A percentile compares a stretch with the other conserved stretches of the same genome.
Evolutionary conservation across 2,329 filamentous ascomycete species (phyloP).

Genomic region (Aspergillus pseudonomiae): DNA sequence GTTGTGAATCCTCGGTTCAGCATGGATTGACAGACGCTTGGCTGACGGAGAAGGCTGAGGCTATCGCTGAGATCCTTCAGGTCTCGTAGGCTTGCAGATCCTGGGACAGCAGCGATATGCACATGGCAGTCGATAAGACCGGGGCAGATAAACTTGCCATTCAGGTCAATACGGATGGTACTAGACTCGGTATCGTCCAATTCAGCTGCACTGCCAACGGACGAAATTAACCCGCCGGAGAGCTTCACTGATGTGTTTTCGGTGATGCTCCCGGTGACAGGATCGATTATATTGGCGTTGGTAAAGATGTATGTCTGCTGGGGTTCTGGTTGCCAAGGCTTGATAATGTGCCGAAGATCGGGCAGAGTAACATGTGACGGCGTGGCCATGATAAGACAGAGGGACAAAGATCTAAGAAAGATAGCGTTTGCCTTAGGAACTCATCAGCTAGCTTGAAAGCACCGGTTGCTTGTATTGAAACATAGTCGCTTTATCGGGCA

Average conservation of each 20-base stretch:
- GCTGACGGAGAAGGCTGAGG: conserved; percentile 25
- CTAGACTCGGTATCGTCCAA: neutral
- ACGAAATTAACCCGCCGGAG: neutral
- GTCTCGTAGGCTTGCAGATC: conserved; percentile 24
- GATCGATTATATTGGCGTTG: neutral
- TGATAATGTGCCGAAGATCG: too few species aligned
- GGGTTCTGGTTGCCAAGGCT: too few species aligned
- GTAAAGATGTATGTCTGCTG: neutral
- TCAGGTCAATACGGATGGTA: conserved; percentile 16
- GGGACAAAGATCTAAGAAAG: too few species aligned
- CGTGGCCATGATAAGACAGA: too few species aligned
- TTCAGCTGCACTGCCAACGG: neutral
- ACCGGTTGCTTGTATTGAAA: too few species aligned
- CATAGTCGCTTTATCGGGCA: too few species aligned
- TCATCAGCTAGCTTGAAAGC: too few species aligned
- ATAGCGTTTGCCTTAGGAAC: rapidly evolving
- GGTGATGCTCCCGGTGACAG: neutral
- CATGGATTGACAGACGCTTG: conserved; percentile 45
- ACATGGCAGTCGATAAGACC: conserved; percentile 32
- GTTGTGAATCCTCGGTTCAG: conserved; percentile 62
- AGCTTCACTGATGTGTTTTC: neutral
- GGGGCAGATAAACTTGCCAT: conserved; percentile 27
- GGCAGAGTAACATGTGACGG: too few species aligned
- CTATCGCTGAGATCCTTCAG: conserved; percentile 27
- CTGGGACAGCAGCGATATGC: conserved; percentile 30